Evolutionary conservation across 2,329 filamentous ascomycete genomes (phyloP).

Genomic region (Coleophoma crateriformis): DNA sequence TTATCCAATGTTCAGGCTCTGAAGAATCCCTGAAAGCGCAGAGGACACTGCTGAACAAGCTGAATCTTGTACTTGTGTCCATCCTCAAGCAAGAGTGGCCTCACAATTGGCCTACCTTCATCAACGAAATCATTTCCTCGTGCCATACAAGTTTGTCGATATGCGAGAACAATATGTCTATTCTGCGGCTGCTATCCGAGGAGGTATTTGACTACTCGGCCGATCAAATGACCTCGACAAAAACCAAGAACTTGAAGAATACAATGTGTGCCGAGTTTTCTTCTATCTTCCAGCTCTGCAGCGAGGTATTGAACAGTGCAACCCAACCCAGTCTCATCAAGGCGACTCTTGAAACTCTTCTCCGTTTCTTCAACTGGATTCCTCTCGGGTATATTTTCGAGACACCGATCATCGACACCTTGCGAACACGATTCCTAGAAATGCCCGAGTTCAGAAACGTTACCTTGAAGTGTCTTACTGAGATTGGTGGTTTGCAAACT

Average conservation of each 20-base stretch:
- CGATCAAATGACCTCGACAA: constrained; percentile 98
- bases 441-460: constrained; percentile 94
- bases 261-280: constrained; percentile 99
- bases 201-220: constrained; percentile 99
- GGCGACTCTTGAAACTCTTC: constrained; percentile 90
- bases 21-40: constrained; percentile 83
- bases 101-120: constrained; percentile 99
- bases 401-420: constrained; percentile 89
- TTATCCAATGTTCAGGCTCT: constrained; percentile 85
- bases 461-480: constrained; percentile 92
- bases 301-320: constrained; percentile 87
- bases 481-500: constrained; percentile 91
- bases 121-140: constrained; percentile 97
- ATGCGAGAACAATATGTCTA: constrained; percentile 99
- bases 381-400: constrained; percentile 98
- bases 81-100: constrained; percentile 99
- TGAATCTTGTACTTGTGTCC: constrained; percentile 94
- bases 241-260: constrained; percentile 93
- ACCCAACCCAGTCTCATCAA: constrained; percentile 86
- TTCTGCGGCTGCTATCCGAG: constrained; percentile 89
- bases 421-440: constrained; percentile 87
- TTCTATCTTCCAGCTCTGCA: constrained; percentile 95
- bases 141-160: constrained; percentile 94
- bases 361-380: constrained; percentile 99
- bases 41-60: constrained; percentile 91